Evolutionary conservation across 1,139 yeast genomes (phyloP).

Genomic region (Yamadazyma dendronema): DNA sequence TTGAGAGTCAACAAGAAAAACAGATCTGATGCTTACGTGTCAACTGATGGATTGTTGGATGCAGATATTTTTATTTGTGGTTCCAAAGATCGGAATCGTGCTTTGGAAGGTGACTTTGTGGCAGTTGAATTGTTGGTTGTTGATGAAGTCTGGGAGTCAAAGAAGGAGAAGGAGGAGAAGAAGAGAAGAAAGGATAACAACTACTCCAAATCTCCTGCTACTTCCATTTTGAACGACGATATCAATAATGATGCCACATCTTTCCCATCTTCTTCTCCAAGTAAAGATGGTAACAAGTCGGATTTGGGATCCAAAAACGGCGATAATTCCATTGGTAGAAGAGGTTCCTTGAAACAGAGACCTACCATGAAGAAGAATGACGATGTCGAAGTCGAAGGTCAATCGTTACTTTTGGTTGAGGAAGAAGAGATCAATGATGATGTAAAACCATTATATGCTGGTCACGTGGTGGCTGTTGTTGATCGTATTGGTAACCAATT

Average conservation of each 20-base stretch:
- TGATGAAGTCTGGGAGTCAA: conserved; percentile 96
- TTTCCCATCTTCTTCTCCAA: conserved; percentile 24
- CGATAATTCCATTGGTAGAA: conserved; percentile 57
- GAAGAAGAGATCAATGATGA: conserved; percentile 96
- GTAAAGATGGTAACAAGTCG: conserved; percentile 15
- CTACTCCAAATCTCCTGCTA: conserved; percentile 29
- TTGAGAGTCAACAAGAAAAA: conserved; percentile 93
- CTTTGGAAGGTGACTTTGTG: conserved; percentile 93
- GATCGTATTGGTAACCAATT: conserved; percentile 97
- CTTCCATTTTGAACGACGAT: conserved; percentile 53
- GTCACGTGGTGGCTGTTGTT: conserved; percentile 96
- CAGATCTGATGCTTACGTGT: conserved; percentile 95
- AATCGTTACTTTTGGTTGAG: conserved; percentile 82
- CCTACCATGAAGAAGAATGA: conserved; percentile 98
- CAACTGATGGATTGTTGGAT: conserved; percentile 92
- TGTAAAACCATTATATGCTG: conserved; percentile 91
- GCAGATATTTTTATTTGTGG: conserved; percentile 98
- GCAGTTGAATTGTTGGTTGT: conserved; percentile 93
- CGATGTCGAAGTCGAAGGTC: conserved; percentile 98
- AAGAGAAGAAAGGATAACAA: conserved; percentile 83
- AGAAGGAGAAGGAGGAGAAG: conserved; percentile 95
- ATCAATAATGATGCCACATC: conserved; percentile 71
- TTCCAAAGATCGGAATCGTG: conserved; percentile 97
- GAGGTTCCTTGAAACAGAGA: conserved; percentile 90
- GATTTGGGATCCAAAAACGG: conserved; percentile 19